phyloP scores from a whole-genome alignment of 2,329 filamentous ascomycete genomes.

The Trichoderma sp. region DNA sequence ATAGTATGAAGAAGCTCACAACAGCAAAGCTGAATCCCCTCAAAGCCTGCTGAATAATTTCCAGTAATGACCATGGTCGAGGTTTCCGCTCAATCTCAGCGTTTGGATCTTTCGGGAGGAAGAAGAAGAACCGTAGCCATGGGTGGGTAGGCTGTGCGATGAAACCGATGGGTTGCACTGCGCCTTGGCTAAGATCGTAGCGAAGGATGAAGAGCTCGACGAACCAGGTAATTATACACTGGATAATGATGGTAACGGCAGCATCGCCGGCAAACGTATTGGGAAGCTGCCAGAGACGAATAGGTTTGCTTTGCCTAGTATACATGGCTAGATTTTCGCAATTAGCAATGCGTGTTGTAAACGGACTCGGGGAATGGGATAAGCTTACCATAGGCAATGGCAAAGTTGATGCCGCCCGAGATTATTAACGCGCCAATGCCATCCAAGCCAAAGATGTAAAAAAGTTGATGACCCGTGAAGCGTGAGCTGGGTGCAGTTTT shows the following conservation, averaged over 20 bases:
- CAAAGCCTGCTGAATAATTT: background rate
- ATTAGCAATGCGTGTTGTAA: background rate
- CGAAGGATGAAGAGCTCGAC: conserved; percentile 6
- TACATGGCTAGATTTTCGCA: background rate
- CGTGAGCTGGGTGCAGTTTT: background rate
- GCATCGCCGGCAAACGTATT: conserved; percentile 4
- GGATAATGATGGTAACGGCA: conserved; percentile 6
- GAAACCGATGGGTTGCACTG: conserved; percentile 1
- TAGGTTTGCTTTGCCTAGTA: background rate
- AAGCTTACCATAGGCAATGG: conserved; percentile 12
- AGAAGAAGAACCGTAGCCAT: background rate
- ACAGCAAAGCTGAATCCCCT: conserved; percentile 2
- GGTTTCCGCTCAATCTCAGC: background rate
- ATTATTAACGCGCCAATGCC: background rate
- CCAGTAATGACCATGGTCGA: background rate
- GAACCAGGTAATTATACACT: conserved; percentile 15
- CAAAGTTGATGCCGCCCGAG: conserved; percentile 8
- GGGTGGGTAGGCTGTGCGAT: background rate
- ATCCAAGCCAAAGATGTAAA: conserved; percentile 14
- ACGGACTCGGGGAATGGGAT: background rate
- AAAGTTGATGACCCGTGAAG: background rate
- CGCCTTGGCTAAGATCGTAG: background rate
- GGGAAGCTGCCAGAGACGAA: conserved; percentile 13
- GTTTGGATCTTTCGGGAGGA: background rate
- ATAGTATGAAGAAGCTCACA: background rate